Percentiles rank a stretch among this genome's conserved stretches.
Evolutionary conservation across 768 basidiomycete genomes (phyloP).

Genomic region (Phanerochaete carnosa): DNA sequence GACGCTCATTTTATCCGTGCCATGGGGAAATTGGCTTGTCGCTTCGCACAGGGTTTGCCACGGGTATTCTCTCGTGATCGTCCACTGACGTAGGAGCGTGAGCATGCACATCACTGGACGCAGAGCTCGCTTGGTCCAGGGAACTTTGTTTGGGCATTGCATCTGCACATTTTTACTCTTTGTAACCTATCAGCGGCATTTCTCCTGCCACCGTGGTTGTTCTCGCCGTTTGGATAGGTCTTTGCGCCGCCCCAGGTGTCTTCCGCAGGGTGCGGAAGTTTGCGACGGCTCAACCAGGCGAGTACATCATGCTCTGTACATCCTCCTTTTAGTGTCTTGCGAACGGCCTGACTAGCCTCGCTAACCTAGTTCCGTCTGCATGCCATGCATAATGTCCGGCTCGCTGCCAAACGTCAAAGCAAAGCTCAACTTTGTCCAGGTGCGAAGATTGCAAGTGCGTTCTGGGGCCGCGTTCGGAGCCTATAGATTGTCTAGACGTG

Average conservation of each 20-base stretch:
- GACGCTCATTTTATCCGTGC: conserved; percentile 11
- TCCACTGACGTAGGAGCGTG: not conserved
- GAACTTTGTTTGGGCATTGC: not conserved
- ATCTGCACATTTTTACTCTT: not conserved
- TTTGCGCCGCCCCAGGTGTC: not conserved
- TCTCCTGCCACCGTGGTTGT: not conserved
- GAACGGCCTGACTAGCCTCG: not conserved
- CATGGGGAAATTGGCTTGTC: conserved; percentile 5
- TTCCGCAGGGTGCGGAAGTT: not conserved
- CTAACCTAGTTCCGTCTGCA: not conserved
- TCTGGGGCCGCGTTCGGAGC: not conserved
- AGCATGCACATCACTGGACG: not conserved
- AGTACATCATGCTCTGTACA: not conserved
- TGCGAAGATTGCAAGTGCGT: not conserved
- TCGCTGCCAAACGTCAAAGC: not conserved
- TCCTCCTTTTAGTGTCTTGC: not conserved
- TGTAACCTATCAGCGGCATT: not conserved
- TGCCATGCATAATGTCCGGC: not conserved
- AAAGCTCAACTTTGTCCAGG: not conserved
- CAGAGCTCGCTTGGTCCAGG: not conserved
- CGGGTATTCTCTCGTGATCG: not conserved
- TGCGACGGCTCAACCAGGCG: not conserved
- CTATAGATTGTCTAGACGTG: not conserved
- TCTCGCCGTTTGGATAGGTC: not conserved
- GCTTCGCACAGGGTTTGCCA: not conserved